Conservation (phyloP, 306 rosid species). For the Lathyrus sativus region DNA sequence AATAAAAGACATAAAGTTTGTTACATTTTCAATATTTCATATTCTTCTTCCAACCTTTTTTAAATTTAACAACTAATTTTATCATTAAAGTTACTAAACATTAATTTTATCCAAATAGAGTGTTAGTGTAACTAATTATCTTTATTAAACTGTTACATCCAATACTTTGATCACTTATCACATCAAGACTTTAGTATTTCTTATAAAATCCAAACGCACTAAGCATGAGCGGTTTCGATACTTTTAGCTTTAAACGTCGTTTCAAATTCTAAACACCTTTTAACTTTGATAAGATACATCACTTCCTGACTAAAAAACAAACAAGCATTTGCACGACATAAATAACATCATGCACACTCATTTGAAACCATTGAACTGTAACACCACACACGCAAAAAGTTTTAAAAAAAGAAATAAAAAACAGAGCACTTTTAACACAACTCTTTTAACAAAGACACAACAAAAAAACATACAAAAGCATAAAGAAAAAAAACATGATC, state of each 20-base stretch:
- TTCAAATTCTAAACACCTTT: conserved; percentile 8
- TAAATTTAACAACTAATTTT: too few species aligned
- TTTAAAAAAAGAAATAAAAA: neutral
- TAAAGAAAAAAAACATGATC: conserved; percentile 2
- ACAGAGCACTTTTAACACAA: neutral
- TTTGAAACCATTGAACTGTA: conserved; percentile 34
- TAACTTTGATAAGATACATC: conserved; percentile 29
- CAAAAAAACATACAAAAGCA: conserved; percentile 13
- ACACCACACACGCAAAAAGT: conserved; percentile 40
- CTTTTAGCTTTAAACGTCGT: conserved; percentile 41
- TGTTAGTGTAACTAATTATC: too few species aligned
- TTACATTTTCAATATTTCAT: too few species aligned
- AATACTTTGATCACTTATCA: neutral
- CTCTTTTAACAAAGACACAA: conserved; percentile 28
- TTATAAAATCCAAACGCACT: neutral
- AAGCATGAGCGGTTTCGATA: conserved; percentile 12
- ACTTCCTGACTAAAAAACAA: conserved; percentile 34
- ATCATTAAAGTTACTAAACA: too few species aligned
- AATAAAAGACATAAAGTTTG: too few species aligned
- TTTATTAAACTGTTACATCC: too few species aligned
- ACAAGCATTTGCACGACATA: conserved; percentile 34
- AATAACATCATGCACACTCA: conserved; percentile 44
- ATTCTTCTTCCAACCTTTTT: too few species aligned
- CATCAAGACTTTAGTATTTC: conserved; percentile 8
- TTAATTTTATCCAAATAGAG: too few species aligned